Percentiles rank a stretch among this genome's conserved stretches.
phyloP scores from a whole-genome alignment of 2,329 filamentous ascomycete genomes.

The Epichloe typhina region DNA sequence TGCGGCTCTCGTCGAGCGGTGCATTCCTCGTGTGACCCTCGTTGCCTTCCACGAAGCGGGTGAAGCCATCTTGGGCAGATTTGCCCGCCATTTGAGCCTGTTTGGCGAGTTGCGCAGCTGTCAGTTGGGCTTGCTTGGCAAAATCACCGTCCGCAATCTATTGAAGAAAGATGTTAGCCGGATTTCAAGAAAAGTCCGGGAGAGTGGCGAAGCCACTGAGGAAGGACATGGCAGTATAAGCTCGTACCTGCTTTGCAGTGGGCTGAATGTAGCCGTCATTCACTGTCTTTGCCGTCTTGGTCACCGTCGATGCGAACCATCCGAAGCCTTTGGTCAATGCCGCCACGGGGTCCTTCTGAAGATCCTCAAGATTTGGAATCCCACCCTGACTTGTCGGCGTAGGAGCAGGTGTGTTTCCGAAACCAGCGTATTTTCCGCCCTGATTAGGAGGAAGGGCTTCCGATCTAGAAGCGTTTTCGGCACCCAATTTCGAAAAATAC shows the following conservation, averaged over 20 bases:
- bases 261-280: slow-evolving; percentile 90
- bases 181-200: too few species aligned
- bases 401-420: slow-evolving; percentile 62
- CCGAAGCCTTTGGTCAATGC: slow-evolving; percentile 87
- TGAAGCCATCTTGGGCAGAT: slow-evolving; percentile 67
- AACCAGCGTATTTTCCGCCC: slow-evolving; percentile 84
- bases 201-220: background rate
- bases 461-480: slow-evolving; percentile 65
- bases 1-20: slow-evolving; percentile 50
- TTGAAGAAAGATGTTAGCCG: background rate
- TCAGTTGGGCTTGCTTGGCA: slow-evolving; percentile 49
- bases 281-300: slow-evolving; percentile 80
- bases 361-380: slow-evolving; percentile 65
- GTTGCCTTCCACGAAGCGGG: slow-evolving; percentile 73
- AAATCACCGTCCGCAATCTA: slow-evolving; percentile 72
- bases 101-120: slow-evolving; percentile 53
- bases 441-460: slow-evolving; percentile 71
- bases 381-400: slow-evolving; percentile 28
- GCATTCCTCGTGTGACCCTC: slow-evolving; percentile 25
- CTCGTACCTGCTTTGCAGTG: slow-evolving; percentile 42
- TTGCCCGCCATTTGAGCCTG: slow-evolving; percentile 56
- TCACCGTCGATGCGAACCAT: slow-evolving; percentile 81
- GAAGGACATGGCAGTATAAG: background rate
- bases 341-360: slow-evolving; percentile 81
- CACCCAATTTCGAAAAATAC: slow-evolving; percentile 78